Conservation (phyloP, 371 early-diverging fungal genomes). For the Fennellomyces sp. region DNA sequence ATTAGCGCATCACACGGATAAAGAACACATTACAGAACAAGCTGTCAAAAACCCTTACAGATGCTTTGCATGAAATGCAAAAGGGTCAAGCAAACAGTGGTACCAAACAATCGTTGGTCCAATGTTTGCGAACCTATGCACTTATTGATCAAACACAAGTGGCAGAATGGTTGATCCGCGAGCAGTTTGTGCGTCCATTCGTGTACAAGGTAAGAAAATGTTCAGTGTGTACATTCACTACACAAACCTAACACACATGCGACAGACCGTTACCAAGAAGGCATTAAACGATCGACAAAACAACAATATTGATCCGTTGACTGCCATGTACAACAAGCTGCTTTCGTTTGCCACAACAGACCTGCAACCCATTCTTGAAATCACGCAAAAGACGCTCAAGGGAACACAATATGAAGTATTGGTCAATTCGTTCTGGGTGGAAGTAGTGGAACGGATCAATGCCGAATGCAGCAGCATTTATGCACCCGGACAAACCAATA, state of each 20-base stretch:
- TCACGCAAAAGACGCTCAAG: constrained; percentile 65
- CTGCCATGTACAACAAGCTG: constrained; percentile 61
- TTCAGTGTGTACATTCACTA: neutral
- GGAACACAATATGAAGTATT: constrained; percentile 73
- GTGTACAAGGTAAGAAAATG: constrained; percentile 44
- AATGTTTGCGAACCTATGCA: constrained; percentile 75
- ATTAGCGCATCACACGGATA: constrained; percentile 73
- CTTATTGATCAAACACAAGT: constrained; percentile 75
- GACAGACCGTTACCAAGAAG: constrained; percentile 36
- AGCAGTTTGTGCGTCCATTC: constrained; percentile 62
- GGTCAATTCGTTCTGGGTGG: constrained; percentile 69
- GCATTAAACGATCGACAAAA: constrained; percentile 17
- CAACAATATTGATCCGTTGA: constrained; percentile 34
- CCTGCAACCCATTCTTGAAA: constrained; percentile 58
- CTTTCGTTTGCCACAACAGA: constrained; percentile 55
- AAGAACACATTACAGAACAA: constrained; percentile 69
- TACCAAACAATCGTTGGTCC: constrained; percentile 62
- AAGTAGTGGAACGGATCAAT: constrained; percentile 53
- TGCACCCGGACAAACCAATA: constrained; percentile 73
- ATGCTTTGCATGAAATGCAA: constrained; percentile 50
- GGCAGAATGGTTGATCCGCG: constrained; percentile 67
- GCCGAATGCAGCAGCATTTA: constrained; percentile 60
- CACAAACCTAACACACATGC: neutral
- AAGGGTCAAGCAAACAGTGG: constrained; percentile 33
- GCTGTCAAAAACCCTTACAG: constrained; percentile 49